phyloP scores from a whole-genome alignment of 1,139 yeast species.

The Yamadazyma mexicana region DNA sequence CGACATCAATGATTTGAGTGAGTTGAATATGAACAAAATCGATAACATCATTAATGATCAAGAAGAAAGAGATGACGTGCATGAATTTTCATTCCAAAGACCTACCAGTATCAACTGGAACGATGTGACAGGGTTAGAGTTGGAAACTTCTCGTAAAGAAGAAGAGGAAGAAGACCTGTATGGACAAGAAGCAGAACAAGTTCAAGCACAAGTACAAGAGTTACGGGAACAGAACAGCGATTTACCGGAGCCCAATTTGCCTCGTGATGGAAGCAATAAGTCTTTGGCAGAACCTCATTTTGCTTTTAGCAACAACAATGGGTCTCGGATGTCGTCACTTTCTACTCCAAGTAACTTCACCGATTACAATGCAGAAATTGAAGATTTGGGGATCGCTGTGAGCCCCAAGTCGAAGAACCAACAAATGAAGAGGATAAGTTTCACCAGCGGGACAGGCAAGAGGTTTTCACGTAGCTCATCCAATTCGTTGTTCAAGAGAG shows the following conservation, averaged over 20 bases:
- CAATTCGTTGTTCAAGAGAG: conserved; percentile 30
- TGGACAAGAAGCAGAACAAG: background rate
- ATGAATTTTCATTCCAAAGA: conserved; percentile 40
- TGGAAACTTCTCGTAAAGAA: conserved; percentile 12
- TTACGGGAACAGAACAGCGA: background rate
- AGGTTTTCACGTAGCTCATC: conserved; percentile 31
- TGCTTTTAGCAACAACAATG: conserved; percentile 16
- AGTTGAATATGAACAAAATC: conserved; percentile 38
- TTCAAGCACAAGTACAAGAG: background rate
- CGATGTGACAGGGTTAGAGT: conserved; percentile 33
- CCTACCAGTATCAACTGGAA: conserved; percentile 49
- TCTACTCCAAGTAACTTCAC: conserved; percentile 45
- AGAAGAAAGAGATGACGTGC: conserved; percentile 15
- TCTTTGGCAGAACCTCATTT: conserved; percentile 17
- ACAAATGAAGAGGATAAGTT: conserved; percentile 27
- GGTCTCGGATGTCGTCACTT: conserved; percentile 29
- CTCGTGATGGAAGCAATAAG: conserved; percentile 6
- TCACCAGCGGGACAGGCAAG: conserved; percentile 14
- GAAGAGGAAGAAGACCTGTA: background rate
- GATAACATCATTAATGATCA: conserved; percentile 35
- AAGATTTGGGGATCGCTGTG: conserved; percentile 46
- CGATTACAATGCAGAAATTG: conserved; percentile 42
- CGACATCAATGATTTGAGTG: conserved; percentile 42
- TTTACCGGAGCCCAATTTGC: conserved; percentile 13
- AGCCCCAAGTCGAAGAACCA: conserved; percentile 39